phyloP scores from a whole-genome alignment of 2,329 filamentous ascomycete genomes.

The Proliferodiscus dingleyae region DNA sequence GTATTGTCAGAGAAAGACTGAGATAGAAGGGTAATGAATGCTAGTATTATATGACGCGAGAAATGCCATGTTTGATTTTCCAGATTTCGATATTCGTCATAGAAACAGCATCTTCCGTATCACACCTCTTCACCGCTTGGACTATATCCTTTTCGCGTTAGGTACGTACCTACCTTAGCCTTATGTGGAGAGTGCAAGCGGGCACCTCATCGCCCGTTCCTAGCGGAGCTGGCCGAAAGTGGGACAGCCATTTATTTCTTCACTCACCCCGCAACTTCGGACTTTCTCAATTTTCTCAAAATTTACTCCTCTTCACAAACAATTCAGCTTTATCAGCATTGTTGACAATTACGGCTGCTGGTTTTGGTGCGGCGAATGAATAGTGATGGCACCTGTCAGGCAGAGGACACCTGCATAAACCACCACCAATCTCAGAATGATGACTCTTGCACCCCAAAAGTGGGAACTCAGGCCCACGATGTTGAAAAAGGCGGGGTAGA shows the following conservation, averaged over 20 bases:
- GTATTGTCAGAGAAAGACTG: no score
- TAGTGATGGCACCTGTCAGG: constrained; percentile 25
- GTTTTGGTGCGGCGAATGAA: constrained; percentile 31
- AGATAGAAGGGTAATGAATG: no score
- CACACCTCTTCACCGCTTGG: no score
- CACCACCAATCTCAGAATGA: constrained; percentile 25
- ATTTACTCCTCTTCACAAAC: not conserved
- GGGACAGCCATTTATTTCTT: constrained; percentile 1
- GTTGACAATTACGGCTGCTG: not conserved
- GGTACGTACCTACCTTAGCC: no score
- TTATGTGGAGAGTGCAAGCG: no score
- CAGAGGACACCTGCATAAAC: constrained; percentile 40
- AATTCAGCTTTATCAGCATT: not conserved
- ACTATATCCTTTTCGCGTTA: no score
- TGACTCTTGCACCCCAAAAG: not conserved
- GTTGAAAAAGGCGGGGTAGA: constrained; percentile 18
- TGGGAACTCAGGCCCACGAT: constrained; percentile 7
- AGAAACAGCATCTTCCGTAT: no score
- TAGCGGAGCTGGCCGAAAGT: constrained; percentile 9
- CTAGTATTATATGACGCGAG: no score
- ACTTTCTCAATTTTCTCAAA: not conserved
- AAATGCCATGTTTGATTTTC: no score
- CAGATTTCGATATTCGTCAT: no score
- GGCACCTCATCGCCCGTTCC: no score
- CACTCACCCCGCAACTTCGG: not conserved